Percentiles rank a stretch among this genome's conserved stretches.
phyloP scores from a whole-genome alignment of 495 filamentous ascomycete genomes.

The Aspergillus wentii region DNA sequence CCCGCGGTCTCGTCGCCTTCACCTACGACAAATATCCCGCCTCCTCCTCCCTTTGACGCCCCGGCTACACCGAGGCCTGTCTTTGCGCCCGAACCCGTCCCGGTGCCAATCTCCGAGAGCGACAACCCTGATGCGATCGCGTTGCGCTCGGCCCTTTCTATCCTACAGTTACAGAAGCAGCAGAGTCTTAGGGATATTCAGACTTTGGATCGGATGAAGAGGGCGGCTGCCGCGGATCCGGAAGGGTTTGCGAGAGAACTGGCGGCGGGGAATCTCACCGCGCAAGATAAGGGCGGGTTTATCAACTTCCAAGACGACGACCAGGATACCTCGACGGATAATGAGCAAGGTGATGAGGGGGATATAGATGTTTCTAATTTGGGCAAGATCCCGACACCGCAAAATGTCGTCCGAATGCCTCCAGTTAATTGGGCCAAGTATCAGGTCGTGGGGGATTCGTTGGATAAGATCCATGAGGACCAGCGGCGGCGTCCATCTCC shows the following conservation, averaged over 20 bases:
- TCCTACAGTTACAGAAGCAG: constrained; percentile 77
- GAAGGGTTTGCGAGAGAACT: constrained; percentile 62
- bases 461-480: constrained; percentile 80
- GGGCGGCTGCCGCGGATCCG: constrained; percentile 61
- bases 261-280: constrained; percentile 45
- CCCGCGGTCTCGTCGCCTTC: constrained; percentile 26
- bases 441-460: constrained; percentile 68
- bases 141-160: constrained; percentile 69
- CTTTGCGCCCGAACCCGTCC: constrained; percentile 43
- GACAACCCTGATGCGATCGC: constrained; percentile 82
- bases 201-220: constrained; percentile 57
- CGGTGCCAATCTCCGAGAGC: constrained; percentile 67
- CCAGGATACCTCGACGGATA: constrained; percentile 27
- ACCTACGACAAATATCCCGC: constrained; percentile 16
- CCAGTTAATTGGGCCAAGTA: constrained; percentile 91
- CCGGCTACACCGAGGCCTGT: no score
- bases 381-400: constrained; percentile 63
- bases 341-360: constrained; percentile 12
- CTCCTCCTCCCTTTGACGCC: constrained; percentile 2
- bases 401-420: constrained; percentile 78
- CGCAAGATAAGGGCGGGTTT: constrained; percentile 32
- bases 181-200: constrained; percentile 69
- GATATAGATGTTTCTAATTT: constrained; percentile 30
- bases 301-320: constrained; percentile 37
- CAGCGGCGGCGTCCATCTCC: constrained; percentile 59